These are phyloP conservation scores for Trypanosoma platydactyli DNA, from an alignment of 208 protist species.

Conservation along the genomic window DNA sequence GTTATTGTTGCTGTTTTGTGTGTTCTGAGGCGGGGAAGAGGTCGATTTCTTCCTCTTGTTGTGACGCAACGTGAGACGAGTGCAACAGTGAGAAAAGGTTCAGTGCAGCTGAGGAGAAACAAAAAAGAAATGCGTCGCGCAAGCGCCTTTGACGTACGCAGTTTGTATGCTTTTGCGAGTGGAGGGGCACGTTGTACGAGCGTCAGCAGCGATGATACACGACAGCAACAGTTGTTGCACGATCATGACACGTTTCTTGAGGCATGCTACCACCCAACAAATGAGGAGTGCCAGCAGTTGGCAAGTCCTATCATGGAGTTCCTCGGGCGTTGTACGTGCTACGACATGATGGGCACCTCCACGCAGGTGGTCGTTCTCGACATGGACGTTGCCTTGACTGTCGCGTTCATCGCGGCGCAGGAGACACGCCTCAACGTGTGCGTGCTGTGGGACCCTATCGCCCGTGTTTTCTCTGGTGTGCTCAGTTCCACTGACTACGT, in stretches of 20 bases:
- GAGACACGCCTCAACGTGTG: conserved; percentile 81
- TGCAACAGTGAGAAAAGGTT: neutral
- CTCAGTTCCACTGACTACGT: conserved; percentile 88
- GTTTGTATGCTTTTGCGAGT: conserved; percentile 20
- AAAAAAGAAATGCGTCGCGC: conserved; percentile 8
- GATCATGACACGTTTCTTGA: conserved; percentile 35
- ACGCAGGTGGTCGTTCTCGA: conserved; percentile 89
- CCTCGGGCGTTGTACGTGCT: conserved; percentile 76
- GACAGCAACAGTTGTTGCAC: neutral
- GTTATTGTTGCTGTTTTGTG: conserved; percentile 11
- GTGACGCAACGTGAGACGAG: neutral
- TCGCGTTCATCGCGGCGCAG: conserved; percentile 88
- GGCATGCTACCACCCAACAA: conserved; percentile 52
- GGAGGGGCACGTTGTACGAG: neutral
- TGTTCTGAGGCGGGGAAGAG: too few species aligned
- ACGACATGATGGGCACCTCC: conserved; percentile 80
- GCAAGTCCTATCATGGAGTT: conserved; percentile 61
- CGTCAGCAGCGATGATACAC: neutral
- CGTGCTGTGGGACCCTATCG: conserved; percentile 74
- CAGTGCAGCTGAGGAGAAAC: neutral
- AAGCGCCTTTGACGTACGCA: conserved; percentile 24
- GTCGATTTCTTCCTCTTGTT: neutral
- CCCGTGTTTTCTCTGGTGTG: conserved; percentile 63
- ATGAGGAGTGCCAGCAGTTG: conserved; percentile 59
- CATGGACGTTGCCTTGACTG: conserved; percentile 59